A percentile compares a stretch with the other conserved stretches of the same genome.
Conservation (phyloP, 345 rosid species). For the Salix arbutifolia region DNA sequence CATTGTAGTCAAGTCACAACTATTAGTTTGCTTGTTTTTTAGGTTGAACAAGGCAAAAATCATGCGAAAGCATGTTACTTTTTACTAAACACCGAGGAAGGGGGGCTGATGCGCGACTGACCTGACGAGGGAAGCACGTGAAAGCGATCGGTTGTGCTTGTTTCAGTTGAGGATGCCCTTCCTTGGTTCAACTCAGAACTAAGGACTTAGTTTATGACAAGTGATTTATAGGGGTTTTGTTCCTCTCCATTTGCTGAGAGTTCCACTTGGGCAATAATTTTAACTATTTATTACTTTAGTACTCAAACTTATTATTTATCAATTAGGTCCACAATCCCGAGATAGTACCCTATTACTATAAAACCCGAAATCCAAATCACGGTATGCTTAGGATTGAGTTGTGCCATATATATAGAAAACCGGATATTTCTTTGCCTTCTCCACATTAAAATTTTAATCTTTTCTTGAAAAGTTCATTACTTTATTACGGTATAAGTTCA, state of each 20-base stretch:
- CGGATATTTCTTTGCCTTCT: background rate
- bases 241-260: background rate
- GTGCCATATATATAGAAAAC: background rate
- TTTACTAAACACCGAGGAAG: background rate
- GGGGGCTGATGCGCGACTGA: background rate
- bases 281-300: background rate
- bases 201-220: background rate
- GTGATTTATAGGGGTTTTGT: background rate
- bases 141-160: background rate
- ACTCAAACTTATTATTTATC: background rate
- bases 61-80: background rate
- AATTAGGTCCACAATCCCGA: background rate
- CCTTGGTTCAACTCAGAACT: background rate
- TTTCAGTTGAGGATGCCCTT: background rate
- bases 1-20: constrained; percentile 22
- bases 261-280: background rate
- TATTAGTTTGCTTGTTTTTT: background rate
- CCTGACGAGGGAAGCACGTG: constrained; percentile 17
- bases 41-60: background rate
- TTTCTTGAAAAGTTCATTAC: background rate
- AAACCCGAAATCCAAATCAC: background rate
- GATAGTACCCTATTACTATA: no score
- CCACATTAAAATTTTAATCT: background rate
- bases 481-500: background rate
- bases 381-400: background rate